phyloP scores from a whole-genome alignment of 139 green algal species.

The Chloropicon primus region DNA sequence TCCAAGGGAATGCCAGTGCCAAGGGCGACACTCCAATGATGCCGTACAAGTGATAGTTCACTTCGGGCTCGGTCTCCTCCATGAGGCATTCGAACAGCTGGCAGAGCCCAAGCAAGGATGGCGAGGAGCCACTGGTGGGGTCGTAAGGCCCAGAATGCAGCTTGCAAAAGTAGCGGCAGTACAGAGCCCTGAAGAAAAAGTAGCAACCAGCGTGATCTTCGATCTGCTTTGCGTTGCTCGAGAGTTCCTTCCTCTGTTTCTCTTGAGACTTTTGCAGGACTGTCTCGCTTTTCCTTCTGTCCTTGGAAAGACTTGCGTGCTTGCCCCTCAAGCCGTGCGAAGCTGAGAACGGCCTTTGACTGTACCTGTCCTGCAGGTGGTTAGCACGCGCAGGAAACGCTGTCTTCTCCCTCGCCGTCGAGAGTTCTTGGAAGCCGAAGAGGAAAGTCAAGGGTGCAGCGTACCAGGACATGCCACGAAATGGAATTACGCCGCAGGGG shows the following conservation, averaged over 20 bases:
- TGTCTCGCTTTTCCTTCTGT: neutral
- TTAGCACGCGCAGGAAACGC: too few relatives aligned
- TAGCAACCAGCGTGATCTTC: slow-evolving; percentile 25
- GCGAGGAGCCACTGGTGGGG: slow-evolving; percentile 18
- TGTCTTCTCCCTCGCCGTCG: neutral
- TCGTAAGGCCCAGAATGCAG: slow-evolving; percentile 28
- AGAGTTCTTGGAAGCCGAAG: slow-evolving; percentile 12
- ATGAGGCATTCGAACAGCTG: slow-evolving; percentile 33
- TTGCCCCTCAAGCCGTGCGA: neutral
- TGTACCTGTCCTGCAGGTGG: neutral
- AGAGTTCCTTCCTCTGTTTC: neutral
- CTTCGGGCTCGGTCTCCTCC: neutral
- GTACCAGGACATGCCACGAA: slow-evolving; percentile 21
- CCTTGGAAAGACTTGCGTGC: neutral
- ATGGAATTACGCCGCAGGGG: slow-evolving; percentile 29
- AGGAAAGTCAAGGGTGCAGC: slow-evolving; percentile 45
- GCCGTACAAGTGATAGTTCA: neutral
- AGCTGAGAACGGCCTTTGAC: neutral
- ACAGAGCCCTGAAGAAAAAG: slow-evolving; percentile 32
- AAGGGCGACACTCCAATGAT: neutral
- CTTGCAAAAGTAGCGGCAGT: slow-evolving; percentile 45
- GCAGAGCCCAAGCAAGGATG: slow-evolving; percentile 30
- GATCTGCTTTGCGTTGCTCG: neutral
- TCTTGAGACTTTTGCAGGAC: neutral
- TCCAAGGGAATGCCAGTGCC: neutral